phyloP scores from a whole-genome alignment of 371 early-diverging fungal genomes.

The Mucor sp. region DNA sequence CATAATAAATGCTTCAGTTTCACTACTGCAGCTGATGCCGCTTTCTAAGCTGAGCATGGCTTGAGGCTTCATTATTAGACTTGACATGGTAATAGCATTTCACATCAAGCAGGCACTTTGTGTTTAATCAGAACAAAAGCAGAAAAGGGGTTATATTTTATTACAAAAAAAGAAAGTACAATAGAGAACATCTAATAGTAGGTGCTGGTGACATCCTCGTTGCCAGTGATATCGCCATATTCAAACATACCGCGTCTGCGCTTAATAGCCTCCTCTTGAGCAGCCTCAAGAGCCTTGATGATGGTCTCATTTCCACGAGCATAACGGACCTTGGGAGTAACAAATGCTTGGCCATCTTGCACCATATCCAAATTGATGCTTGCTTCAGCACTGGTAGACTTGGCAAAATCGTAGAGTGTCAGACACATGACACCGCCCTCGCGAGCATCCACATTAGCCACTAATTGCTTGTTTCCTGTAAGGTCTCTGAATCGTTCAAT shows the following conservation, averaged over 20 bases:
- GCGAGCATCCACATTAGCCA: slow-evolving; percentile 75
- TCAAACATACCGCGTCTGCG: slow-evolving; percentile 81
- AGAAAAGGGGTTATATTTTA: neutral
- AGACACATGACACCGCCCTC: slow-evolving; percentile 64
- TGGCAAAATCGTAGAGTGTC: slow-evolving; percentile 71
- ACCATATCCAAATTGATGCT: slow-evolving; percentile 83
- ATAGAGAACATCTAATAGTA: slow-evolving; percentile 9
- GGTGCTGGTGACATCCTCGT: slow-evolving; percentile 59
- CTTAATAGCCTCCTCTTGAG: slow-evolving; percentile 50
- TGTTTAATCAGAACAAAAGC: no score
- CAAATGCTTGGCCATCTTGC: slow-evolving; percentile 74
- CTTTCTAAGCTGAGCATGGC: no score
- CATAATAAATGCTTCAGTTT: no score
- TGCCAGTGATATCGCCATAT: slow-evolving; percentile 87
- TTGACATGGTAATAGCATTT: no score
- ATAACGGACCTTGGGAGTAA: slow-evolving; percentile 61
- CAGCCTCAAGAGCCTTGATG: slow-evolving; percentile 48
- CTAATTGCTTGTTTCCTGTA: slow-evolving; percentile 67
- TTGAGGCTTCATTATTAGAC: no score
- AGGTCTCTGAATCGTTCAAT: slow-evolving; percentile 68
- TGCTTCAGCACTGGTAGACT: slow-evolving; percentile 61
- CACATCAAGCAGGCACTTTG: no score
- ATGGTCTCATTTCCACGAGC: slow-evolving; percentile 58
- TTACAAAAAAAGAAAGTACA: neutral
- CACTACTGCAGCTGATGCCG: no score